Base-by-base conservation (phyloP, 2,329 filamentous ascomycete species). In the Penicillium sp. region DNA sequence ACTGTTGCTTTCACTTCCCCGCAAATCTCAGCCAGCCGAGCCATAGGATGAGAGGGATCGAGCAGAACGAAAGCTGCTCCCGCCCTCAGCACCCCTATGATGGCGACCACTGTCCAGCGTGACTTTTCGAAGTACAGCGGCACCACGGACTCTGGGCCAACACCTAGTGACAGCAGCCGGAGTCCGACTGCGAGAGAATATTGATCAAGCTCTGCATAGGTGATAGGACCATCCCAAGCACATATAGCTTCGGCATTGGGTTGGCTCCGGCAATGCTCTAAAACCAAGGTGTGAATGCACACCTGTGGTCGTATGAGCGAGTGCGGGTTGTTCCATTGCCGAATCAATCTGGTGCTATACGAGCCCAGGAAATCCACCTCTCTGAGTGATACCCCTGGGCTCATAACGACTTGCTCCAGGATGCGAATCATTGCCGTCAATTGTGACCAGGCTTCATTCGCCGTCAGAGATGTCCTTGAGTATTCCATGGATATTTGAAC, bases 151-250 rank as follows among this genome's bases (percentile, higher is more conserved):
- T 56, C 58, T 3, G 51, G 48, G 5, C 47, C 35, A 14, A 61
- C 51, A 10, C 56, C 60, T 30, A 44, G 12, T 26, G 17, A 25
- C 12, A n/a, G 16, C 11, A 56, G 26, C 17, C 25, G 17, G 8
- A n/a, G 16, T 5, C 26, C 43, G 16, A 56, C 12, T 11, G 22
- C 9, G 12, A 30, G 14, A n/a, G 52, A 49, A 5, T 50, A 14
- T 14, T 37, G 17, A 6, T 54, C 45, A 4, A 60, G 41, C 30
- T 60, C 56, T 0, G 12, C 41, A 31, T 58, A 62, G 1, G 60
- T 57, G 14, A 59, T 33, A 10, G 16, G 44, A 14, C 55, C 60
- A 47, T 63, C 60, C 60, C 60, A 63, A n/a, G 60, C 54, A 37
- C 50, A 56, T n/a, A 63, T 45, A 4, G 61, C 60, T 46, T 61